Evolutionary conservation across 805 yeast species (phyloP).

Genomic region (Kodamaea restingae): DNA sequence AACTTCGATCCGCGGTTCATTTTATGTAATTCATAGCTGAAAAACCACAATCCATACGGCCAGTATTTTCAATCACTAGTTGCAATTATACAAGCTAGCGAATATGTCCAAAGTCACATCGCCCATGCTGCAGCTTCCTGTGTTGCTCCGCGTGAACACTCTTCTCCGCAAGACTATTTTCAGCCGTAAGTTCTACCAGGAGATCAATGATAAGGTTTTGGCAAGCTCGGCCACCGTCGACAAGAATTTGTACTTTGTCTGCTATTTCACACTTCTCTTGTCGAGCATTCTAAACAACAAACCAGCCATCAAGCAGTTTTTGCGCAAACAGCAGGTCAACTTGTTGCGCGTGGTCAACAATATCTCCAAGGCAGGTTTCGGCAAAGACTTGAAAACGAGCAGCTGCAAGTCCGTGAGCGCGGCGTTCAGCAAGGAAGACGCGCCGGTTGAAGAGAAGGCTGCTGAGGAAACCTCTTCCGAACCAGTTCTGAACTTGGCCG

Average conservation of each 20-base stretch:
- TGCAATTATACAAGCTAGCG: too few relatives aligned
- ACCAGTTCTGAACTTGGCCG: conserved; percentile 24
- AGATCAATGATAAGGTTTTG: conserved; percentile 38
- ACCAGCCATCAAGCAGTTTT: conserved; percentile 26
- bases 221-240: conserved; percentile 33
- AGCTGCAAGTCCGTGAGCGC: conserved; percentile 14
- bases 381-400: conserved; percentile 15
- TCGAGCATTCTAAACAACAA: conserved; percentile 37
- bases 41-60: neutral
- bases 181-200: conserved; percentile 38
- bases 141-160: conserved; percentile 25
- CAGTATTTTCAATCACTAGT: too few relatives aligned
- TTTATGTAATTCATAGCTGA: neutral
- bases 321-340: conserved; percentile 24
- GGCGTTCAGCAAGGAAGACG: conserved; percentile 8
- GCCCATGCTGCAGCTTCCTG: conserved; percentile 13
- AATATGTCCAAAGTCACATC: conserved; percentile 1
- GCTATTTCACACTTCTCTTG: conserved; percentile 38
- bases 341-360: conserved; percentile 14
- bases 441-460: neutral
- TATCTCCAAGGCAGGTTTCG: conserved; percentile 8
- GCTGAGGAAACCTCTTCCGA: conserved; percentile 4
- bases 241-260: conserved; percentile 37
- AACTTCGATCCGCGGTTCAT: conserved; percentile 1
- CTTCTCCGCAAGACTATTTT: conserved; percentile 31